Evolutionary conservation across 2,329 filamentous ascomycete genomes (phyloP), one percentile per base, ranked within the genome.

Genomic region (Epichloe brachyelytri): DNA sequence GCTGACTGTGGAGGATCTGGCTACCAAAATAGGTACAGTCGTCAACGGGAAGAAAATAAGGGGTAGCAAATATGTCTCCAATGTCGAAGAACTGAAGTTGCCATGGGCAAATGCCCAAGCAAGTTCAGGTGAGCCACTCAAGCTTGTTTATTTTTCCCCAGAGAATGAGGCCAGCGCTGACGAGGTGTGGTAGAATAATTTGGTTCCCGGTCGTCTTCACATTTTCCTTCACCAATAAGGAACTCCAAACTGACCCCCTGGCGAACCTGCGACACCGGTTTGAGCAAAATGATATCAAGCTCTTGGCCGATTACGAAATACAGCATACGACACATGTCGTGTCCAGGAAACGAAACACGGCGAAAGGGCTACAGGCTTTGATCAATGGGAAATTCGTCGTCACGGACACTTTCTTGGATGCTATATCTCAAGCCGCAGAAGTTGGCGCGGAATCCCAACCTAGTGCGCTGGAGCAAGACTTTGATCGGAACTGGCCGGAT

Each of bases 261-360:
- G 68, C 72, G 2, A 71, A 71, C 17, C 75, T 89, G 26, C 79
- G 79, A 55, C 70, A 77, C 34, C 76, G 76, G 49, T 78, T 97
- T 17, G 88, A 94, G 63, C 79, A 83, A 43, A 75, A 95, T n/a
- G 93, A 95, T 62, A 83, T 97, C 65, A 97, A 96, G 65, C 83
- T 88, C 14, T 71, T 86, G 14, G 74, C 79, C 43, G 83, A 89
- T 4, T 96, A 88, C 65, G 70, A 86, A 22, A 70, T 76, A 26
- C 75, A 71, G 15, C 70, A 77, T 30, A 96, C 91, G 0, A 95
- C 91, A 0, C 90, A 97, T 65, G 85, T 95, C 11, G 82, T 97
- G 36, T 83, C 88, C 7, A 86, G 82, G 64, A 96, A 95, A 68
- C 79, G 93, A 46, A 98, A 97, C 64, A 91, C 88, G 0, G 79